A percentile compares a stretch with the other conserved stretches of the same genome.
These are phyloP conservation scores for Lentinula edodes DNA, from an alignment of 768 basidiomycete species.

Conservation along the genomic window DNA sequence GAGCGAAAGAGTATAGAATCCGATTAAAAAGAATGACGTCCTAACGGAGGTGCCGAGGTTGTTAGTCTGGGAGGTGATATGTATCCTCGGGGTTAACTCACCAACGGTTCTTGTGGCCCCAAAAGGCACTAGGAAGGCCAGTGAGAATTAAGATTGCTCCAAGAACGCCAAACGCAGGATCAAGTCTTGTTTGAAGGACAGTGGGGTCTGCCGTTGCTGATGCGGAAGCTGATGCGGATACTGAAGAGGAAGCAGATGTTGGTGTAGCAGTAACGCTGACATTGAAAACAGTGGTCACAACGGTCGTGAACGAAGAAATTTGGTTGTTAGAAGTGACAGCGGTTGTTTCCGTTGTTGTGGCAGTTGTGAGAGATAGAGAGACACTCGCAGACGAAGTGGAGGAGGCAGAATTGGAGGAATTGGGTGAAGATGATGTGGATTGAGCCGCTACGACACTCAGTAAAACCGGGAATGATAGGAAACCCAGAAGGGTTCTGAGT, in stretches of 20 bases:
- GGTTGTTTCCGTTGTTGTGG: constrained; percentile 44
- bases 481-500: not conserved
- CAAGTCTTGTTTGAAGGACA: constrained; percentile 60
- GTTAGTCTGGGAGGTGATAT: constrained; percentile 10
- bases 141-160: constrained; percentile 86
- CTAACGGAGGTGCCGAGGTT: constrained; percentile 28
- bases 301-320: constrained; percentile 43
- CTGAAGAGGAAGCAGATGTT: constrained; percentile 32
- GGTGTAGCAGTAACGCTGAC: constrained; percentile 52
- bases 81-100: constrained; percentile 26
- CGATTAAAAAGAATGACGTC: constrained; percentile 91
- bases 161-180: constrained; percentile 86
- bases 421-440: constrained; percentile 7
- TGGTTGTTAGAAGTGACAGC: constrained; percentile 43
- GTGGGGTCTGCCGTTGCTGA: constrained; percentile 37
- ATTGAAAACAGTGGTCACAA: constrained; percentile 57
- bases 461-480: not conserved
- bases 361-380: constrained; percentile 52
- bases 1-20: constrained; percentile 84
- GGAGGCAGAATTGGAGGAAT: constrained; percentile 16
- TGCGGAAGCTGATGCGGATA: constrained; percentile 34
- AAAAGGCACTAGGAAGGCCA: constrained; percentile 83
- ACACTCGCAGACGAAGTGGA: constrained; percentile 26
- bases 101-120: constrained; percentile 97
- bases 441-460: not conserved